Evolutionary conservation across 768 basidiomycete genomes (phyloP).

Genomic region (Hericium rajendrae): DNA sequence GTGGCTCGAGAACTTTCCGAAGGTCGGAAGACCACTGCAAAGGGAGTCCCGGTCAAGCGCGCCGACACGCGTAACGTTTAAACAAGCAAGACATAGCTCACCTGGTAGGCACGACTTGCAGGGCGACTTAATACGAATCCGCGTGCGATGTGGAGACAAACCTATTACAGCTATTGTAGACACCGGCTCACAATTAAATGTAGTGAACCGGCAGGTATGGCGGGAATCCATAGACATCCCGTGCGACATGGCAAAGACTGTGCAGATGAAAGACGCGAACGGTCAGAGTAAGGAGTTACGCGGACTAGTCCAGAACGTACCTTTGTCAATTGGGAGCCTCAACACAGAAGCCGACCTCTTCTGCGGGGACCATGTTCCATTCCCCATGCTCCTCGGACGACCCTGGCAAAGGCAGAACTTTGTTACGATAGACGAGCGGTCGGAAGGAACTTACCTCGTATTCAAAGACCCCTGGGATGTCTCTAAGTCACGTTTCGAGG

Average conservation of each 20-base stretch:
- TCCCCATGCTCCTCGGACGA: conserved; percentile 14
- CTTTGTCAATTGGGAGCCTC: conserved; percentile 16
- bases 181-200: background rate
- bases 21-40: no score
- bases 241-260: background rate
- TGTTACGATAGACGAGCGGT: conserved; percentile 16
- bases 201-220: background rate
- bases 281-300: conserved; percentile 15
- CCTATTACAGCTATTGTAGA: background rate
- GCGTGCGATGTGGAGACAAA: background rate
- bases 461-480: background rate
- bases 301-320: conserved; percentile 16
- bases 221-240: background rate
- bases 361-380: conserved; percentile 13
- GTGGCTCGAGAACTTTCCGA: no score
- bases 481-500: background rate
- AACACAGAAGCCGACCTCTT: conserved; percentile 15
- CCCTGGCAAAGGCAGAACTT: conserved; percentile 17
- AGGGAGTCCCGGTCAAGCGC: no score
- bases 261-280: conserved; percentile 20
- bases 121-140: background rate
- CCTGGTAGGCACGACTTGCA: background rate
- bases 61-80: no score
- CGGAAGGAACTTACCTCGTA: conserved; percentile 12
- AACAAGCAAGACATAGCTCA: no score